Evolutionary conservation across 2,329 filamentous ascomycete species (phyloP), one percentile per base, ranked within the genome.

Genomic region (Trichophyton mentagrophytes): DNA sequence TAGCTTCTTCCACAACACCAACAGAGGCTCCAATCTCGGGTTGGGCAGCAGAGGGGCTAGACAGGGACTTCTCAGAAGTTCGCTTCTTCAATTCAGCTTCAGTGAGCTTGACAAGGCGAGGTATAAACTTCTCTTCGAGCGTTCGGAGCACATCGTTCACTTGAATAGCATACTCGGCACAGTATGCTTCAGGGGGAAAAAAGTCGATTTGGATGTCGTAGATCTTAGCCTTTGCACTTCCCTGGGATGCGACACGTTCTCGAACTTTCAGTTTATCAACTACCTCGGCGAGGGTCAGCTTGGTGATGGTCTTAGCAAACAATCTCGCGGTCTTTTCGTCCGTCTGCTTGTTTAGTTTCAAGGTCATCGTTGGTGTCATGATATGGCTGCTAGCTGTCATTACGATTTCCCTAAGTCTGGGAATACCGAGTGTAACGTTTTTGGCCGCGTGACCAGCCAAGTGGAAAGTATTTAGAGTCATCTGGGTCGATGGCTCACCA

Each of bases 391-490:
- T 93, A 27, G 93, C 93, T 57, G 93, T 97, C 93, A 99, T 99
- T 66, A 99, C 83, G 68, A 99, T 96, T 81, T 99, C 93, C 77
- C 93, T 83, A 20, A 99, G 82, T 76, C 93, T 90, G 62, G 93
- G 93, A 70, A 99, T 97, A 89, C 93, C 93, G 20, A 96, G 83
- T 0, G 93, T 99, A 71, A 99, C 95, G 82, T 99, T 99, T 80
- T 96, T 97, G 33, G 93, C 87, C 20, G 93, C 91, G 79, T 97
- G 92, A 70, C 93, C 93, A 74, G 93, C 93, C 83, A 99, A 89
- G 82, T 99, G 93, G 83, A 99, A 99, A 30, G 95, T 99, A 77
- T 99, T 99, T 60, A 99, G 79, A 6, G 95, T 99, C 95, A 99
- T 99, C 74, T 99, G 93, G 9, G 93, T 99, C 1, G 91, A 96